Base-by-base conservation (phyloP, 2,329 filamentous ascomycete genomes). In the Aspergillus ochraceoroseus region DNA sequence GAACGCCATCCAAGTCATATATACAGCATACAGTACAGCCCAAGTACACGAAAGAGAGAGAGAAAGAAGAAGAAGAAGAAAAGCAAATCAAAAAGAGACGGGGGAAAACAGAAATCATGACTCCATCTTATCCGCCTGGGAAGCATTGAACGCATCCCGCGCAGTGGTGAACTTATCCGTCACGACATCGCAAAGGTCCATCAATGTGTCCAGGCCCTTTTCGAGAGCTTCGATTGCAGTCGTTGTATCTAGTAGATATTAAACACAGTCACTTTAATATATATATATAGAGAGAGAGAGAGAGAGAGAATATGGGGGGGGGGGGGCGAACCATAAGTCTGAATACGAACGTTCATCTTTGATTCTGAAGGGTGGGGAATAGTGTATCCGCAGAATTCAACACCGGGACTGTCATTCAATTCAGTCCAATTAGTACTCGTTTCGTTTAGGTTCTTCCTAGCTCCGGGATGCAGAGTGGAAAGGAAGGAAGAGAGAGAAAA, bases 311-410 rank as follows among this genome's bases (percentile, higher is more conserved):
- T 7, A 14, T 22, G 13, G 8, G 7, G 7, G 23, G n/a, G 14
- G 11, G 4, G 9, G 4, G 12, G 67, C 80, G 62, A 71, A 95
- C 90, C 86, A 58, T 92, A 96, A 52, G 90, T 98, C 68, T 98
- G 92, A 48, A 98, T 96, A 57, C 92, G 80, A 47, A 98, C 73
- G 61, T 96, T 95, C 90, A 98, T 95, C 70, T 94, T 92, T 27
- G 82, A 73, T 67, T 98, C 92, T 26, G 89, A 94, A 35, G 92
- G 92, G 68, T 98, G 92, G 19, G 92, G 92, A 47, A 98, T 96
- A 5, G 90, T 87, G 67, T 98, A 98, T 46, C 90, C 92, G 67
- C 92, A 96, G 69, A 98, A 95, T 65, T 98, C 92, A 45, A 98
- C 92, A 49, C 92, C 81, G 19, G 92, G 90, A 65, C 90, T 96